phyloP scores from a whole-genome alignment of 1,139 yeast species.

The Insectozyma bohioensis region DNA sequence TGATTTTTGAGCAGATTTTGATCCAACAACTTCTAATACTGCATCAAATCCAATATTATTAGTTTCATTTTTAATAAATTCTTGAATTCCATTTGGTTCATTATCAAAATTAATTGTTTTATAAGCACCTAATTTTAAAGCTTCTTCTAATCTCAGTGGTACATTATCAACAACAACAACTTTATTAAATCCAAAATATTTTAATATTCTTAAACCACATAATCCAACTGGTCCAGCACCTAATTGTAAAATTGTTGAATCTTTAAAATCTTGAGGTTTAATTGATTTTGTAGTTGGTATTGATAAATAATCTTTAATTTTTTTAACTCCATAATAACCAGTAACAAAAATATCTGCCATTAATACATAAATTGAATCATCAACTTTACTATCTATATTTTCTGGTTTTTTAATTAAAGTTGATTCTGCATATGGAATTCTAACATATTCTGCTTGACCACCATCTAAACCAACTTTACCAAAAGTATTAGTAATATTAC shows the following conservation, averaged over 20 bases:
- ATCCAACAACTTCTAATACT: conserved; percentile 60
- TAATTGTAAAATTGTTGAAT: conserved; percentile 47
- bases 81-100: conserved; percentile 26
- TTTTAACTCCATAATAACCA: conserved; percentile 57
- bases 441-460: conserved; percentile 60
- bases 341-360: conserved; percentile 72
- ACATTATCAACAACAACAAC: conserved; percentile 55
- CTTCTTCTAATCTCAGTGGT: conserved; percentile 46
- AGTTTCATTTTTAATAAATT: conserved; percentile 29
- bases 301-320: conserved; percentile 44
- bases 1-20: conserved; percentile 47
- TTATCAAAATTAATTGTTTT: conserved; percentile 43
- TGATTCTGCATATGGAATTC: conserved; percentile 56
- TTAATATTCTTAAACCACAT: conserved; percentile 51
- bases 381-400: conserved; percentile 20
- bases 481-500: conserved; percentile 51
- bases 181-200: conserved; percentile 44
- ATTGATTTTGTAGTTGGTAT: conserved; percentile 21
- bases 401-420: conserved; percentile 47
- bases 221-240: conserved; percentile 71
- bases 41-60: conserved; percentile 51
- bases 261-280: conserved; percentile 21
- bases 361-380: conserved; percentile 51
- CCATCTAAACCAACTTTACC: conserved; percentile 57
- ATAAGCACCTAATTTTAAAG: conserved; percentile 44